Conservation (phyloP, 2,329 filamentous ascomycete species). For the Phialophora verrucosa region DNA sequence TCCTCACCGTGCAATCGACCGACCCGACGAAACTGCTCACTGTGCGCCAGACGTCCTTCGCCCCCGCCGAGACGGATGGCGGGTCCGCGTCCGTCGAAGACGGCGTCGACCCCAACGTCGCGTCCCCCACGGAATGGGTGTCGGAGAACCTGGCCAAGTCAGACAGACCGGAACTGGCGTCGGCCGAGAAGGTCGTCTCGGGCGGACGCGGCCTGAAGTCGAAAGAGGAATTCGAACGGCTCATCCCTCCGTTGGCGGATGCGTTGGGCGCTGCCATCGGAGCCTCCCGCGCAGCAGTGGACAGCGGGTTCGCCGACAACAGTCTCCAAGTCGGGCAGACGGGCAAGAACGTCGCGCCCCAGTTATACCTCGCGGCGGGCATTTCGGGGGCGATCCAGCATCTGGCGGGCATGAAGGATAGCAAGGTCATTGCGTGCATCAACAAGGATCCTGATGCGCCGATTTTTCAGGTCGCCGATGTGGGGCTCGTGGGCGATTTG, state of each 20-base stretch:
- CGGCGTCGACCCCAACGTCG: conserved; percentile 80
- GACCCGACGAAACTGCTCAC: conserved; percentile 89
- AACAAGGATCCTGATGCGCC: conserved; percentile 98
- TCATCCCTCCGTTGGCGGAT: conserved; percentile 93
- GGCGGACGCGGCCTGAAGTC: conserved; percentile 95
- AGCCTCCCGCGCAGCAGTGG: conserved; percentile 91
- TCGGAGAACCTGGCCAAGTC: conserved; percentile 92
- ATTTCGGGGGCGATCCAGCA: conserved; percentile 98
- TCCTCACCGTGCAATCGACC: conserved; percentile 89
- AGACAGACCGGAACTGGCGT: conserved; percentile 89
- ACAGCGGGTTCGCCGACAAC: conserved; percentile 98
- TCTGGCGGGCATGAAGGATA: conserved; percentile 99
- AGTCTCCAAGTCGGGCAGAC: conserved; percentile 98
- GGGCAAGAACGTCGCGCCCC: conserved; percentile 95
- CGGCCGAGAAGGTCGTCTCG: conserved; percentile 87
- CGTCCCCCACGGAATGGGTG: conserved; percentile 81
- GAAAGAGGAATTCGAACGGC: conserved; percentile 92
- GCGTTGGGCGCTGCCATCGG: conserved; percentile 93
- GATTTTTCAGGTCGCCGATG: conserved; percentile 97
- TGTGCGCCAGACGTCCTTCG: conserved; percentile 90
- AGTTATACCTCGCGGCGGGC: conserved; percentile 92
- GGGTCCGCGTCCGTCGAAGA: conserved; percentile 79
- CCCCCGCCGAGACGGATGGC: conserved; percentile 69
- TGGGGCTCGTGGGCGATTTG: conserved; percentile 91
- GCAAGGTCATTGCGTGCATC: conserved; percentile 98